Conservation (phyloP, 225 moss, liverwort and hornwort genomes). For the Polytrichum formosum region DNA sequence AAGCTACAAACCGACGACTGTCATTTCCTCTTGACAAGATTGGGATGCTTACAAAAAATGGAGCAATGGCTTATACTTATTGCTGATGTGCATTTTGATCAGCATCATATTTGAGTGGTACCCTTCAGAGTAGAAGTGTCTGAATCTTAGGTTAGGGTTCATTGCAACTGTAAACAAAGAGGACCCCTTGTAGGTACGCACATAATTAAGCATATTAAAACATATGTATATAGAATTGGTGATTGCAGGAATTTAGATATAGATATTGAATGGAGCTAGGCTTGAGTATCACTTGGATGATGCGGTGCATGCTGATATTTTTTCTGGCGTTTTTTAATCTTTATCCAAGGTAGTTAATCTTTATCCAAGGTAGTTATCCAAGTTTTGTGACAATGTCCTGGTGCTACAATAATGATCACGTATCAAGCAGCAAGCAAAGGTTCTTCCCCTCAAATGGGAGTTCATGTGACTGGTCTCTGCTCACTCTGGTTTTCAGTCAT, state of each 20-base stretch:
- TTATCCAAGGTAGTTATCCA: too few relatives aligned
- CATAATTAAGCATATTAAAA: slow-evolving; percentile 1
- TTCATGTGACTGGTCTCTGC: slow-evolving; percentile 25
- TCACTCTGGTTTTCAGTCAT: slow-evolving; percentile 3
- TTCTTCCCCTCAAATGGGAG: slow-evolving; percentile 11
- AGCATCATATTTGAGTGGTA: too few relatives aligned
- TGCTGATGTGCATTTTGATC: too few relatives aligned
- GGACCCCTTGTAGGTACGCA: too few relatives aligned
- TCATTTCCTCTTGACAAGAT: too few relatives aligned
- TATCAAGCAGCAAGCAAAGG: background rate
- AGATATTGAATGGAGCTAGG: slow-evolving; percentile 33
- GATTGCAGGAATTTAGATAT: slow-evolving; percentile 34
- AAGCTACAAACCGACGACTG: too few relatives aligned
- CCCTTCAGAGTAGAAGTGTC: too few relatives aligned
- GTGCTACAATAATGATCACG: background rate
- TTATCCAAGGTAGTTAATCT: slow-evolving; percentile 20
- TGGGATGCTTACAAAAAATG: too few relatives aligned
- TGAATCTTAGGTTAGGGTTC: too few relatives aligned
- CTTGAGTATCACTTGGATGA: slow-evolving; percentile 22
- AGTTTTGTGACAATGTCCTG: background rate
- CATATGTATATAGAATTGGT: slow-evolving; percentile 12
- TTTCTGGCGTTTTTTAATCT: slow-evolving; percentile 23
- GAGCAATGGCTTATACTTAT: too few relatives aligned
- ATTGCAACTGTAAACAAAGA: too few relatives aligned
- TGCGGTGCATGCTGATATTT: slow-evolving; percentile 14